These are phyloP conservation scores for Penicillium janthinellum DNA, from an alignment of 2,329 filamentous ascomycete species.

Conservation along the genomic window DNA sequence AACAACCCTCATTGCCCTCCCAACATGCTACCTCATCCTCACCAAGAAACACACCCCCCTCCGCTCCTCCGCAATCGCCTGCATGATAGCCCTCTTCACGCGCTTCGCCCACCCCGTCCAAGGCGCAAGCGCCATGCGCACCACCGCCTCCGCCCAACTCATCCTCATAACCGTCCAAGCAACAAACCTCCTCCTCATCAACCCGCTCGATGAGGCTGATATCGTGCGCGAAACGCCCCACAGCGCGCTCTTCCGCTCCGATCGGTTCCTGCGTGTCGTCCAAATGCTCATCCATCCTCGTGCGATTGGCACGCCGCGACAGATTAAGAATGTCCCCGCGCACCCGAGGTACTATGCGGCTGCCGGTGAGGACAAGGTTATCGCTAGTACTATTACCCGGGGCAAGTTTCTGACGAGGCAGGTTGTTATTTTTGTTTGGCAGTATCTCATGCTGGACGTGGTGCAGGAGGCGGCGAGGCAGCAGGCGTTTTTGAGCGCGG, in stretches of 20 bases:
- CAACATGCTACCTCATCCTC: too few species aligned
- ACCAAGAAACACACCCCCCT: slow-evolving; percentile 4
- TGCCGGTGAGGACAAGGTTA: neutral
- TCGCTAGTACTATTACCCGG: slow-evolving; percentile 1
- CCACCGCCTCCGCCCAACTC: slow-evolving; percentile 2
- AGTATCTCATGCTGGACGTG: slow-evolving; percentile 23
- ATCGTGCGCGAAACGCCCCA: slow-evolving; percentile 5
- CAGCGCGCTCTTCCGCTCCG: neutral
- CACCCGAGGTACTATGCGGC: slow-evolving; percentile 18
- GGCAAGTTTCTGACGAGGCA: slow-evolving; percentile 25
- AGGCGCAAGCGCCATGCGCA: neutral
- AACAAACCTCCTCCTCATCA: slow-evolving; percentile 17
- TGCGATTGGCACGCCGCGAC: slow-evolving; percentile 25
- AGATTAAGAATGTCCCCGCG: slow-evolving; percentile 24
- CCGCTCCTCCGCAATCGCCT: slow-evolving; percentile 17
- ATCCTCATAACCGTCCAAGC: slow-evolving; percentile 11
- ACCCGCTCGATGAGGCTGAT: slow-evolving; percentile 13
- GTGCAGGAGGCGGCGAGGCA: neutral
- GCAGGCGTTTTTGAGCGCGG: neutral
- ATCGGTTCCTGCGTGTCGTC: slow-evolving; percentile 8
- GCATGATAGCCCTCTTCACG: slow-evolving; percentile 8
- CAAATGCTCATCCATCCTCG: slow-evolving; percentile 16
- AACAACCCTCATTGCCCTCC: too few species aligned
- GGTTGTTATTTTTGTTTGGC: slow-evolving; percentile 22
- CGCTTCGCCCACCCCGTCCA: slow-evolving; percentile 1